These are phyloP conservation scores for Cicer bijugum DNA, from an alignment of 306 rosid species.

Conservation along the genomic window DNA sequence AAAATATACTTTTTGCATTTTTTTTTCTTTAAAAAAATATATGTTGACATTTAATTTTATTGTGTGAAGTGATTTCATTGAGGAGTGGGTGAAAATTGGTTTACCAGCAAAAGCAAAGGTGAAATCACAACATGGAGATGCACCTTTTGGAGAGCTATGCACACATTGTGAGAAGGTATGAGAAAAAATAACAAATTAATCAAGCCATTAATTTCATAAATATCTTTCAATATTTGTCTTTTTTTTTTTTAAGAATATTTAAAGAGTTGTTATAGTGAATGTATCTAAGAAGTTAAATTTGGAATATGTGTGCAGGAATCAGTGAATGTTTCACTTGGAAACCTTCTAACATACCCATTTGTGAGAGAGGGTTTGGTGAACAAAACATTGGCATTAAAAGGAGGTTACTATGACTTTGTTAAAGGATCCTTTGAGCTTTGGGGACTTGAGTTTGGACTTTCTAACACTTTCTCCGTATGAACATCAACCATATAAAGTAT, in stretches of 20 bases:
- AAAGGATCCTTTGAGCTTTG: constrained; percentile 89
- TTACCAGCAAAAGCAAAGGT: constrained; percentile 83
- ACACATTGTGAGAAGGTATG: constrained; percentile 80
- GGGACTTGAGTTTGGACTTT: constrained; percentile 80
- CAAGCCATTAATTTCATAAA: background rate
- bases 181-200: constrained; percentile 2
- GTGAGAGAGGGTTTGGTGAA: constrained; percentile 91
- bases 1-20: background rate
- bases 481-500: constrained; percentile 58
- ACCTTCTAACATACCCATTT: constrained; percentile 89
- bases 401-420: constrained; percentile 89
- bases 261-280: background rate
- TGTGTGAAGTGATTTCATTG: constrained; percentile 76
- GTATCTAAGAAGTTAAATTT: background rate
- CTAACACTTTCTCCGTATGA: constrained; percentile 87
- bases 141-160: constrained; percentile 62
- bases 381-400: constrained; percentile 75
- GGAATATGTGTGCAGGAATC: constrained; percentile 74
- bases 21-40: too few species aligned
- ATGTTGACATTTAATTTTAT: constrained; percentile 2
- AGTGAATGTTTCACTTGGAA: constrained; percentile 81
- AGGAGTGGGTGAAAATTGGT: constrained; percentile 85
- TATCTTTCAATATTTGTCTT: background rate
- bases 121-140: constrained; percentile 47
- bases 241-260: too few species aligned